Evolutionary conservation across 345 rosid genomes (phyloP).

Genomic region (Hevea brasiliensis): DNA sequence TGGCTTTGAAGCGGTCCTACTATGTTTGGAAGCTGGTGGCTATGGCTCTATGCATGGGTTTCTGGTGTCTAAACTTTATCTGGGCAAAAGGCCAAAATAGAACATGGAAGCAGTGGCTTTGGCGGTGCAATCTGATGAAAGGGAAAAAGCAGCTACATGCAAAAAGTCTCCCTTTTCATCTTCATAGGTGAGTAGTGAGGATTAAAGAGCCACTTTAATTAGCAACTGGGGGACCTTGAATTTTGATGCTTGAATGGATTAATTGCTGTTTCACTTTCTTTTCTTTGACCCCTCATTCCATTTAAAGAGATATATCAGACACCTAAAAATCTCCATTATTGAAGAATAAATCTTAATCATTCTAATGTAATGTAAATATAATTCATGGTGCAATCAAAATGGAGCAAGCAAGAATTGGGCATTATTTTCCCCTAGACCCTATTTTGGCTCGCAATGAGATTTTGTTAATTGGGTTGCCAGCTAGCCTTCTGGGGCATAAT

Average conservation of each 20-base stretch:
- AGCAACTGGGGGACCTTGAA: background rate
- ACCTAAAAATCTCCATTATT: conserved; percentile 4
- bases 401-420: background rate
- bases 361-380: background rate
- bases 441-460: too few species aligned
- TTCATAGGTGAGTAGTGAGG: background rate
- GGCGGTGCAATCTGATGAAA: background rate
- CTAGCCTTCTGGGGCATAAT: background rate
- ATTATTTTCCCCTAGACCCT: background rate
- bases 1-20: conserved; percentile 8
- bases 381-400: background rate
- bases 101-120: conserved; percentile 6
- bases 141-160: background rate
- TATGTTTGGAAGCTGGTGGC: background rate
- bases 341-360: conserved; percentile 4
- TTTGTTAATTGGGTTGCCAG: background rate
- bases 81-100: conserved; percentile 12
- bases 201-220: background rate
- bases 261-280: conserved; percentile 8
- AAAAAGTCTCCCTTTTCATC: conserved; percentile 7
- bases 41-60: conserved; percentile 10
- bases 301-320: background rate
- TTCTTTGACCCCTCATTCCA: background rate
- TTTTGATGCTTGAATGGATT: background rate
- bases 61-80: conserved; percentile 18